phyloP scores from a whole-genome alignment of 768 basidiomycete species.

The Lactarius psammicola region DNA sequence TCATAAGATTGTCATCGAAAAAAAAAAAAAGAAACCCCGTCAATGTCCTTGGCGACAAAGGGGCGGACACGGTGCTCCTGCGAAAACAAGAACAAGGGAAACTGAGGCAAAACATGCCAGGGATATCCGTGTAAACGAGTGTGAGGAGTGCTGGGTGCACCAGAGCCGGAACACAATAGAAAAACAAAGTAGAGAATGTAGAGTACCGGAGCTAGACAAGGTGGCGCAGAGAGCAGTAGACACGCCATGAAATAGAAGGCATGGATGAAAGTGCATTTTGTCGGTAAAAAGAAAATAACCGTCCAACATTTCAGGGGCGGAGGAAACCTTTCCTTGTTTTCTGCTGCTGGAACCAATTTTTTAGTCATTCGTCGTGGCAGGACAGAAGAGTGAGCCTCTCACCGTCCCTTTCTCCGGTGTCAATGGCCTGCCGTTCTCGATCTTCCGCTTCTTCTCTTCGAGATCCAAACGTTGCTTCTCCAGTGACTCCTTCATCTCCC shows the following conservation, averaged over 20 bases:
- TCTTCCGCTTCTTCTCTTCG: slow-evolving; percentile 96
- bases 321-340: slow-evolving; percentile 70
- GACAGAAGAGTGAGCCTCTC: slow-evolving; percentile 36
- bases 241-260: slow-evolving; percentile 37
- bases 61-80: slow-evolving; percentile 9
- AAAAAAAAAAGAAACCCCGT: slow-evolving; percentile 12
- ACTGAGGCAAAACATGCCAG: slow-evolving; percentile 23
- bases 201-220: slow-evolving; percentile 41
- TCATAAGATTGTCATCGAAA: slow-evolving; percentile 31
- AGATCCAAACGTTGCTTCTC: slow-evolving; percentile 95
- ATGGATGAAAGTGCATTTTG: slow-evolving; percentile 34
- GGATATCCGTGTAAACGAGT: slow-evolving; percentile 31
- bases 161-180: slow-evolving; percentile 27
- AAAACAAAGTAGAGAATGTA: slow-evolving; percentile 40
- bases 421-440: slow-evolving; percentile 91
- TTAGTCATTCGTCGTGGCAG: slow-evolving; percentile 3
- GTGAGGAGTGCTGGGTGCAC: slow-evolving; percentile 27
- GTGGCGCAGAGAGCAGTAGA: slow-evolving; percentile 41
- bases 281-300: slow-evolving; percentile 31
- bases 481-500: slow-evolving; percentile 99
- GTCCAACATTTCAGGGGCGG: slow-evolving; percentile 47
- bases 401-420: slow-evolving; percentile 92
- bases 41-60: slow-evolving; percentile 14
- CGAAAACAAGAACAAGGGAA: slow-evolving; percentile 28
- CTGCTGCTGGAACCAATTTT: slow-evolving; percentile 16